Base-by-base conservation (phyloP, 2,329 filamentous ascomycete genomes). In the Diaporthe eres region DNA sequence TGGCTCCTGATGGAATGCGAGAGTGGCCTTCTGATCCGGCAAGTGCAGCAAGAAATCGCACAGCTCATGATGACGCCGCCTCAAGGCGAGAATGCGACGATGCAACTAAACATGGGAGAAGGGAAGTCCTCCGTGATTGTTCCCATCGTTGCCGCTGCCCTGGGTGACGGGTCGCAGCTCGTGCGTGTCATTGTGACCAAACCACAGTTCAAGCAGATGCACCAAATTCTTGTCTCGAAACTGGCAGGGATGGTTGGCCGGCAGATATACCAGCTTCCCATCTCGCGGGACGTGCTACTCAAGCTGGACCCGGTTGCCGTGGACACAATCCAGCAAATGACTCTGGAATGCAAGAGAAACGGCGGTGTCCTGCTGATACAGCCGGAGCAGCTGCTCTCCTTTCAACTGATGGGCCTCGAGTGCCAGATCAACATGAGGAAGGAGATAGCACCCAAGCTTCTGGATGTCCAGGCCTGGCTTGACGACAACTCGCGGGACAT, bases 31-130 rank as follows among this genome's bases (percentile, higher is more conserved):
- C 79, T 91, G 12, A 91, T 95, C 12, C 88, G 94, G 0, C 80
- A 85, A 0, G 87, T 90, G 0, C 92, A 95, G 79, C 85, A 88
- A 3, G 80, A 88, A 2, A 91, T 95, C 68, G 90, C 92, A 0
- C 60, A 74, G 0, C 80, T 87, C 28, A 94, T 95, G 89, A 88
- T 86, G 3, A 70, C 79, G 0, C 87, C 87, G 0, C 78, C 80
- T 0, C 80, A 79, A 0, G 81, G 79, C 0, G 39, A 80, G 0
- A 93, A 92, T 77, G 81, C 86, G 0, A 88, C 92, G 0, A 88
- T 94, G 84, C 92, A 94, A 78, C 81, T 94, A 2, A 94, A 93
- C 77, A 94, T 94, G 92, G 93, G 93, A 0, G 89, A 93, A 79
- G 93, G 92, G 0, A 94, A 94, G 77, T 91, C 91, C 0, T 93